Conservation (phyloP, 257 asterid genomes). For the Petrea volubilis region DNA sequence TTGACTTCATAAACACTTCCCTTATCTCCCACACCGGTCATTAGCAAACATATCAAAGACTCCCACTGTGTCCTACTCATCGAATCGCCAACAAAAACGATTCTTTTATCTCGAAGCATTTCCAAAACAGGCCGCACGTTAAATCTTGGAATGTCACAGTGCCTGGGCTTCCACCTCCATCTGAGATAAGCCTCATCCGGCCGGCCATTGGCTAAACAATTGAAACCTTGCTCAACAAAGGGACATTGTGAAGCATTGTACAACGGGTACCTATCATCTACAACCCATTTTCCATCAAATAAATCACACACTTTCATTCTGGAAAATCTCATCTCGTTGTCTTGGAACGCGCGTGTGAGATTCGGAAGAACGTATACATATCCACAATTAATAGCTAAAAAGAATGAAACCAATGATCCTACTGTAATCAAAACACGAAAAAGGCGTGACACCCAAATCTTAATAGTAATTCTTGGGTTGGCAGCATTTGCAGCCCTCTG, state of each 20-base stretch:
- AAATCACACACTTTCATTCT: conserved; percentile 45
- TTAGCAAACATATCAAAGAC: conserved; percentile 73
- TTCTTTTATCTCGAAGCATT: conserved; percentile 50
- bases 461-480: conserved; percentile 58
- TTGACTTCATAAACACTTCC: conserved; percentile 66
- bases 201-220: conserved; percentile 72
- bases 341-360: conserved; percentile 49
- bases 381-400: conserved; percentile 55
- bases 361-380: conserved; percentile 71
- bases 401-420: conserved; percentile 54
- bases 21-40: conserved; percentile 71
- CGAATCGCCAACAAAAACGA: conserved; percentile 82
- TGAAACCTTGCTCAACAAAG: conserved; percentile 72
- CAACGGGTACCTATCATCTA: conserved; percentile 55
- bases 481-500: conserved; percentile 48
- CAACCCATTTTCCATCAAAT: conserved; percentile 68
- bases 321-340: conserved; percentile 36
- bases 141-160: conserved; percentile 59
- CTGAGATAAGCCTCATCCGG: conserved; percentile 55
- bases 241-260: conserved; percentile 82
- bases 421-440: conserved; percentile 35
- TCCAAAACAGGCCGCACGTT: conserved; percentile 43
- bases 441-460: conserved; percentile 38
- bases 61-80: conserved; percentile 92
- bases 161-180: conserved; percentile 84